Evolutionary conservation across 139 green algal species (phyloP), one percentile per base, ranked within the genome.

Genomic region (Micromonas commoda): DNA sequence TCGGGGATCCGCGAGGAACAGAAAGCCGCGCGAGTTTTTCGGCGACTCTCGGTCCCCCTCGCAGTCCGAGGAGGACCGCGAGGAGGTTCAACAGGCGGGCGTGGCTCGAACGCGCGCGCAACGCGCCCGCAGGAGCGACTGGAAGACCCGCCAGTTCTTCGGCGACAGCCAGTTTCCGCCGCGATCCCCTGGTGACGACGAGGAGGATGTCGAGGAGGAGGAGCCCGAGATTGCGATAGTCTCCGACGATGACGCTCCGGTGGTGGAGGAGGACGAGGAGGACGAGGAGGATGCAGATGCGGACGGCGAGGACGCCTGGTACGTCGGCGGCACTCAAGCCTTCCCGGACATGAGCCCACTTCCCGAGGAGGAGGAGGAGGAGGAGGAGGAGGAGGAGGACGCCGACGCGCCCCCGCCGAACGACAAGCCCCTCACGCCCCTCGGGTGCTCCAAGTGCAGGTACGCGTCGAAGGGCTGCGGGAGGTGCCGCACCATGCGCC

Each of bases 381-480:
- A 65, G 54, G 2, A 24, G 28, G 28, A n/a, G 54, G 2, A 65
- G 54, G 28, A 65, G 54, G 28, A 24, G 2, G 24, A n/a, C 54
- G 28, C 2, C 54, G 28, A 65, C 54, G 54, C 54, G 54, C 54
- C n/a, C 54, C n/a, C 54, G 54, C n/a, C 28, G 2, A 24, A 2
- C 2, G 2, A 2, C 63, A 70, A 20, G 9, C 61, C 13, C n/a
- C 9, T 29, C 9, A 29, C 16, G 4, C 20, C 4, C 9, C 61
- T 68, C 26, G 64, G 64, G 3, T 71, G 64, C 33, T 13, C 64
- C 26, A 71, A 71, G 64, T 71, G 64, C 33, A 4, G 64, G 23
- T 13, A 71, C 64, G 32, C 64, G 32, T 19, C 5, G 13, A 33
- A 33, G 3, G 64, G 64, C 5, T 71, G 64, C 29, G 64, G 64